A percentile compares a stretch with the other conserved stretches of the same genome.
These are phyloP conservation scores for Excoecaria cochinchinensis DNA, from an alignment of 345 rosid species.

Conservation along the genomic window DNA sequence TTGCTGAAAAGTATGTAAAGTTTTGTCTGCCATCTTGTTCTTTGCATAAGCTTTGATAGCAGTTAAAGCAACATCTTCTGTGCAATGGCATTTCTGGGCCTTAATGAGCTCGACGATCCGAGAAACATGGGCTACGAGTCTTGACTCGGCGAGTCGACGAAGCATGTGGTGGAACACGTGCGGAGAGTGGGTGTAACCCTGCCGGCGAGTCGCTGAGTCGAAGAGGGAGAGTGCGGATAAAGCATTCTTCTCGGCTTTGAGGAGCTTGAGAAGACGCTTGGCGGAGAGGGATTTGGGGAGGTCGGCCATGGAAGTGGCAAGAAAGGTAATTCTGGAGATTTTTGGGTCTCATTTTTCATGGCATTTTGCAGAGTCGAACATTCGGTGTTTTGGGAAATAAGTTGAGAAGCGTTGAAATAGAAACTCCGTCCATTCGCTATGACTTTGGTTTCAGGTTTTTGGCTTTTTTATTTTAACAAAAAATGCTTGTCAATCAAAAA, in stretches of 20 bases:
- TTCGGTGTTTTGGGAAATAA: no score
- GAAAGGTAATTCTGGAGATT: neutral
- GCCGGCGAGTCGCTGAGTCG: slow-evolving; percentile 61
- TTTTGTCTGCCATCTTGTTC: slow-evolving; percentile 58
- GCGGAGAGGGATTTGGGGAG: slow-evolving; percentile 59
- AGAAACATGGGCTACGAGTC: slow-evolving; percentile 43
- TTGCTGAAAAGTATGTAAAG: slow-evolving; percentile 55
- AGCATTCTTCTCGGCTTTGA: slow-evolving; percentile 56
- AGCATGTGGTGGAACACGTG: slow-evolving; percentile 73
- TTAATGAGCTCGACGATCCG: slow-evolving; percentile 58
- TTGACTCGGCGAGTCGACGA: slow-evolving; percentile 57
- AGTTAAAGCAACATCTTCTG: slow-evolving; percentile 71
- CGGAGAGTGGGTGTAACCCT: slow-evolving; percentile 54
- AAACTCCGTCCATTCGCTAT: no score
- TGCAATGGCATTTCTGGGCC: slow-evolving; percentile 57
- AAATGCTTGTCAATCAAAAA: no score
- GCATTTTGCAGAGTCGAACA: neutral
- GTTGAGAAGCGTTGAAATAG: no score
- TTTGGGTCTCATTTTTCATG: neutral
- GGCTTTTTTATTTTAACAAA: no score
- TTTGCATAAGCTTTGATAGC: slow-evolving; percentile 64
- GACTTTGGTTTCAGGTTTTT: no score
- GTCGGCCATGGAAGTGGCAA: slow-evolving; percentile 45
- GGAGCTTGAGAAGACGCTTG: slow-evolving; percentile 54
- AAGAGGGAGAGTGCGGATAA: slow-evolving; percentile 55